phyloP scores from a whole-genome alignment of 2,329 filamentous ascomycete genomes.

The Colletotrichum scovillei region DNA sequence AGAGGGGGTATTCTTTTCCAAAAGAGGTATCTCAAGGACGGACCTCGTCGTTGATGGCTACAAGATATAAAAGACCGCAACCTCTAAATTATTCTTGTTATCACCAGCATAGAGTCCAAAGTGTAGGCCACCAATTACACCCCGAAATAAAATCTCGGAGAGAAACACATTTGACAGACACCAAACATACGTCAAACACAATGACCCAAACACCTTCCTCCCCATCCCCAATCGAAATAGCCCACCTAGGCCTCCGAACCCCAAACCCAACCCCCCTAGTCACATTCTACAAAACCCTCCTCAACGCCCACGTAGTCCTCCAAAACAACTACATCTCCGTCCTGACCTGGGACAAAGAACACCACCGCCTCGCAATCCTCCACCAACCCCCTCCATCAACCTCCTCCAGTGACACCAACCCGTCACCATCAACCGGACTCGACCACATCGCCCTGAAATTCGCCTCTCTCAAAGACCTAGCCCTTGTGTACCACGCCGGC shows the following conservation, averaged over 20 bases:
- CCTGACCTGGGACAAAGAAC: constrained; percentile 57
- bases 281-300: constrained; percentile 49
- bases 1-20: too few species aligned
- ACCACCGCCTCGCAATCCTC: constrained; percentile 57
- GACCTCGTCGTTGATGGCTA: too few species aligned
- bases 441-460: constrained; percentile 56
- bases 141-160: too few species aligned
- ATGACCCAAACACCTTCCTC: too few species aligned
- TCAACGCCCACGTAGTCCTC: constrained; percentile 45
- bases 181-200: too few species aligned
- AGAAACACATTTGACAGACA: too few species aligned
- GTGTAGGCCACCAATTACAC: too few species aligned
- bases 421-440: constrained; percentile 44
- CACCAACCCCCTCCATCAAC: constrained; percentile 35
- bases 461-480: constrained; percentile 46
- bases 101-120: too few species aligned
- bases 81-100: rapidly evolving
- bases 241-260: background rate
- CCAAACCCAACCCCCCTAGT: constrained; percentile 37
- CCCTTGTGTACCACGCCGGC: constrained; percentile 48
- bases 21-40: too few species aligned
- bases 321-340: constrained; percentile 46
- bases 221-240: background rate
- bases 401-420: background rate
- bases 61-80: too few species aligned